These are phyloP conservation scores for Reutealis trisperma DNA, from an alignment of 345 rosid genomes.

Conservation along the genomic window DNA sequence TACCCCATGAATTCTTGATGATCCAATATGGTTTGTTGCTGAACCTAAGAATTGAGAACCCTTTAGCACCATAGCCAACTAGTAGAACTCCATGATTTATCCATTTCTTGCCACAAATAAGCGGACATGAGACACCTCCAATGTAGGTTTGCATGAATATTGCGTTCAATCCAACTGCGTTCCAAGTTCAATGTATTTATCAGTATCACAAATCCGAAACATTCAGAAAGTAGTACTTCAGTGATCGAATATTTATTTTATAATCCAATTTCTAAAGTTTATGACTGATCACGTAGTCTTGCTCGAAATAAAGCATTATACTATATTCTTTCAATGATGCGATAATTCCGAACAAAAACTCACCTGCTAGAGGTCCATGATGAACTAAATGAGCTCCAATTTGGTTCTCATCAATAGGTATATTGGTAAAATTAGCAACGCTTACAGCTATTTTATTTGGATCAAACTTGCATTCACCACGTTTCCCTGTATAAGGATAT, in stretches of 20 bases:
- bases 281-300: too few relatives aligned
- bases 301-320: too few relatives aligned
- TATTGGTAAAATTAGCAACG: constrained; percentile 60
- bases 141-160: constrained; percentile 88
- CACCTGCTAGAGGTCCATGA: constrained; percentile 81
- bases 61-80: constrained; percentile 74
- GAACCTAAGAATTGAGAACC: constrained; percentile 71
- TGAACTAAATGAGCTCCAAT: constrained; percentile 71
- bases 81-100: constrained; percentile 79
- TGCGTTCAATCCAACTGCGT: constrained; percentile 72
- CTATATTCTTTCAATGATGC: too few relatives aligned
- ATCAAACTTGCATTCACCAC: constrained; percentile 62
- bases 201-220: not conserved
- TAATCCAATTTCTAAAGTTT: too few relatives aligned
- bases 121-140: constrained; percentile 88
- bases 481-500: constrained; percentile 68
- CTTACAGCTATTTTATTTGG: constrained; percentile 49
- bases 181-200: not conserved
- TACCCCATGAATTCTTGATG: constrained; percentile 92
- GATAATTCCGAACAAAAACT: not conserved
- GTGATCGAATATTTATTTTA: too few relatives aligned
- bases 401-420: constrained; percentile 70
- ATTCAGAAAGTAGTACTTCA: too few relatives aligned
- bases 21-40: constrained; percentile 78
- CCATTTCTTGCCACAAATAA: constrained; percentile 70